Percentiles rank a stretch among this genome's conserved stretches.
Evolutionary conservation across 2,329 filamentous ascomycete genomes (phyloP).

Genomic region (Fusarium verrucosum): DNA sequence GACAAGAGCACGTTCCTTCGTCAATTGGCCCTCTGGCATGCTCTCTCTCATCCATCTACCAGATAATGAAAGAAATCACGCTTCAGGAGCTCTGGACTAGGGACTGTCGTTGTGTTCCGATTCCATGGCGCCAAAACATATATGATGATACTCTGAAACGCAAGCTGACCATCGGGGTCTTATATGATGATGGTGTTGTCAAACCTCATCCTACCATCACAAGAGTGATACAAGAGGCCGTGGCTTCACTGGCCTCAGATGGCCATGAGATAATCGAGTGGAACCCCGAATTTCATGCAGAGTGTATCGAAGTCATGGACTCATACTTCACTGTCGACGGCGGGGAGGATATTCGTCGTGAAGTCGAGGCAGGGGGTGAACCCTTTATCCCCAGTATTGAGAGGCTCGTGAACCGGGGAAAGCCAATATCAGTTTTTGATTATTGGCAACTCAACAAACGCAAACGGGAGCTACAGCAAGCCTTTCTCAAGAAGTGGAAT

Average conservation of each 20-base stretch:
- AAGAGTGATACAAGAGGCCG: constrained; percentile 54
- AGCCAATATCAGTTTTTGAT: constrained; percentile 67
- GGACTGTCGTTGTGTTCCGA: constrained; percentile 62
- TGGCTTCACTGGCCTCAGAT: constrained; percentile 51
- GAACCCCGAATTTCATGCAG: constrained; percentile 60
- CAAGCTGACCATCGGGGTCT: constrained; percentile 60
- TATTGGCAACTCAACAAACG: constrained; percentile 74
- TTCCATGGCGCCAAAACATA: constrained; percentile 61
- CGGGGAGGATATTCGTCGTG: constrained; percentile 68
- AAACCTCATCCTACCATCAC: constrained; percentile 63
- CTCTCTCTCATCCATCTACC: constrained; percentile 53
- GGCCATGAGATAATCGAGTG: constrained; percentile 66
- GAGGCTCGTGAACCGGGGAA: constrained; percentile 60
- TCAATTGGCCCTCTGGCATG: constrained; percentile 68
- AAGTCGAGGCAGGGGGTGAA: constrained; percentile 64
- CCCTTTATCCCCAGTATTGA: constrained; percentile 68
- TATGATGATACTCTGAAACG: constrained; percentile 54
- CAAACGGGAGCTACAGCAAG: constrained; percentile 54
- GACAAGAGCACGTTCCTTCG: constrained; percentile 71
- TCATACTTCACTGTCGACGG: constrained; percentile 70
- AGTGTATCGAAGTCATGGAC: constrained; percentile 69
- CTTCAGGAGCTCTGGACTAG: constrained; percentile 60
- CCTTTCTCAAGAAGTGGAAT: constrained; percentile 68
- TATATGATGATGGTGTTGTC: constrained; percentile 64
- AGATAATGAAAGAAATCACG: constrained; percentile 59